These are phyloP conservation scores for Escallonia rubra DNA, from an alignment of 129 eudicot species.

Conservation along the genomic window DNA sequence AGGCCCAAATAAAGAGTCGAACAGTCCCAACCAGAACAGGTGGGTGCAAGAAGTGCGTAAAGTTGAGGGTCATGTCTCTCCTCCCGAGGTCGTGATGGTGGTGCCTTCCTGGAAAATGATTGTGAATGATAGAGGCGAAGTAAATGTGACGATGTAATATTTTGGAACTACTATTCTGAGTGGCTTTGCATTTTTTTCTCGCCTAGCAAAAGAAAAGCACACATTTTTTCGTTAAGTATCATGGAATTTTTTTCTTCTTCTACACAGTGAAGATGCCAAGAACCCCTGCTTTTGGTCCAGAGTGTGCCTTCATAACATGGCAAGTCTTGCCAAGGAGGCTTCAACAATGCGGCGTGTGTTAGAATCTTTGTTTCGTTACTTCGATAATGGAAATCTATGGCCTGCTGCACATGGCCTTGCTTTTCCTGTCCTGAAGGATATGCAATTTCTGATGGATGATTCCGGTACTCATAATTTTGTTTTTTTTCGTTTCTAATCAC, in stretches of 20 bases:
- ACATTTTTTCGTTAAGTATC: background rate
- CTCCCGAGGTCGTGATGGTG: conserved; percentile 30
- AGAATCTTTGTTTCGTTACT: conserved; percentile 81
- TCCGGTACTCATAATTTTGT: conserved; percentile 42
- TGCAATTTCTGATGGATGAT: conserved; percentile 78
- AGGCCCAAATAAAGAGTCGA: conserved; percentile 38
- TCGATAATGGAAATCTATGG: conserved; percentile 71
- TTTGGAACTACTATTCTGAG: background rate
- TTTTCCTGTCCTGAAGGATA: conserved; percentile 69
- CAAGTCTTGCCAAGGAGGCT: conserved; percentile 81
- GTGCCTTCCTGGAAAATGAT: conserved; percentile 77
- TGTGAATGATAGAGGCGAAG: conserved; percentile 81
- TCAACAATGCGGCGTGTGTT: conserved; percentile 88
- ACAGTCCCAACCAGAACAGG: conserved; percentile 33
- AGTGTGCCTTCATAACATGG: conserved; percentile 88
- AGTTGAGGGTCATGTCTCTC: conserved; percentile 40
- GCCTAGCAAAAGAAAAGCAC: background rate
- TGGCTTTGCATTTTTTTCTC: background rate
- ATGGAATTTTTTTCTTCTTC: conserved; percentile 9
- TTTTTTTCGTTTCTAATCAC: background rate
- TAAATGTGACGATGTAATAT: conserved; percentile 60
- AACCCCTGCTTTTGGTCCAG: conserved; percentile 89
- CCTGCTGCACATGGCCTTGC: conserved; percentile 59
- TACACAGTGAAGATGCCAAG: conserved; percentile 63
- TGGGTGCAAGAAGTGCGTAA: conserved; percentile 68